These are phyloP conservation scores for Rosa persica DNA, from an alignment of 306 rosid species.

Conservation along the genomic window DNA sequence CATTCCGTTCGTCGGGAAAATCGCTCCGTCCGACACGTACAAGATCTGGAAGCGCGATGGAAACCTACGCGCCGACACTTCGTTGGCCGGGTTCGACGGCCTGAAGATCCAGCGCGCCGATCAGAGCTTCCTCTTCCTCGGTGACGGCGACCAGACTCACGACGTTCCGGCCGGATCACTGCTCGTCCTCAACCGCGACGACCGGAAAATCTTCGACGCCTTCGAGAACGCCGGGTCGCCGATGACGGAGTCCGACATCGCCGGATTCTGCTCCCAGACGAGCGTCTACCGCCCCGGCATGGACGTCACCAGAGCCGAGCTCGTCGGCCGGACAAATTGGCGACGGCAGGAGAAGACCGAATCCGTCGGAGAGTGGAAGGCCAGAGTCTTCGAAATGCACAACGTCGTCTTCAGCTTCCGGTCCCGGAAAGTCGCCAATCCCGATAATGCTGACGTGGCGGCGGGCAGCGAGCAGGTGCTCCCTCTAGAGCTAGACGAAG, in stretches of 20 bases:
- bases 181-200: conserved; percentile 79
- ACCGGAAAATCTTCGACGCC: conserved; percentile 69
- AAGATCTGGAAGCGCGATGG: conserved; percentile 97
- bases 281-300: conserved; percentile 91
- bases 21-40: conserved; percentile 93
- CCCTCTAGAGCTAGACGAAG: conserved; percentile 86
- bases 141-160: conserved; percentile 63
- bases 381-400: conserved; percentile 75
- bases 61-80: conserved; percentile 79
- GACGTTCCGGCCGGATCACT: conserved; percentile 54
- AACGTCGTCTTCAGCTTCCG: conserved; percentile 88
- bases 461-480: conserved; percentile 77
- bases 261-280: conserved; percentile 78
- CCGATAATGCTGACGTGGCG: conserved; percentile 62
- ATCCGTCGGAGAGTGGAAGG: conserved; percentile 87
- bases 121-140: conserved; percentile 93
- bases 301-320: conserved; percentile 91
- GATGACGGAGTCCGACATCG: conserved; percentile 74
- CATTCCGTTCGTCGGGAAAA: conserved; percentile 82
- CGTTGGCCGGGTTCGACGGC: conserved; percentile 90
- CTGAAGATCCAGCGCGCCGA: conserved; percentile 92
- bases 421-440: conserved; percentile 59
- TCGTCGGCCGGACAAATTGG: conserved; percentile 87
- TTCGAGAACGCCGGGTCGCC: conserved; percentile 78
- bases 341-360: conserved; percentile 88